phyloP scores from a whole-genome alignment of 495 filamentous ascomycete species.

The Xylaria telfairii region DNA sequence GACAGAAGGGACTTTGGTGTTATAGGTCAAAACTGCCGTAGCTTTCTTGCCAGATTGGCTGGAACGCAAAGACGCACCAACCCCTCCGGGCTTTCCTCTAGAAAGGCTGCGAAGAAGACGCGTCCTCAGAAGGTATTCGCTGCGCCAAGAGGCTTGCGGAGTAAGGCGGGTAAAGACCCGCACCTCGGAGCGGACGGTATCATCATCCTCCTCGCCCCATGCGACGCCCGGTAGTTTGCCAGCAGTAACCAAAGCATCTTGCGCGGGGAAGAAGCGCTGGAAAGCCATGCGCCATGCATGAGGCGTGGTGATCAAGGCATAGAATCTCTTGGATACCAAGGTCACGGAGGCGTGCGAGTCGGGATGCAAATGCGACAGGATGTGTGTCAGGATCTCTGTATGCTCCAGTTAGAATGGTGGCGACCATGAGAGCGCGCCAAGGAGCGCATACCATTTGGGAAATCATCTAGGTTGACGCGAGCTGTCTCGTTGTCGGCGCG shows the following conservation, averaged over 20 bases:
- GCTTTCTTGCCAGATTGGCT: conserved; percentile 63
- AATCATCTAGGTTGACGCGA: conserved; percentile 63
- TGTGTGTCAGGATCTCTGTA: conserved; percentile 87
- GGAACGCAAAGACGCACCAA: conserved; percentile 43
- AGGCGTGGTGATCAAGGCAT: conserved; percentile 80
- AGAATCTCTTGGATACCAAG: conserved; percentile 84
- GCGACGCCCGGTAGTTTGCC: conserved; percentile 45
- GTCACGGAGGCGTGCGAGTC: conserved; percentile 77
- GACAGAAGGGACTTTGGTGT: conserved; percentile 74
- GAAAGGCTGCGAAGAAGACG: conserved; percentile 78
- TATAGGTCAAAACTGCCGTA: conserved; percentile 72
- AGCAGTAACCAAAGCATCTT: conserved; percentile 52
- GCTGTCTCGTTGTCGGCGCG: conserved; percentile 47
- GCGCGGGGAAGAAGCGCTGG: conserved; percentile 83
- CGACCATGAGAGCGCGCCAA: conserved; percentile 1
- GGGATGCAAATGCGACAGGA: conserved; percentile 86
- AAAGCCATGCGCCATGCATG: conserved; percentile 93
- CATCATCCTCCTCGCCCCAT: conserved; percentile 54
- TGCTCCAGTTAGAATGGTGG: conserved; percentile 28
- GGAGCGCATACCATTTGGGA: conserved; percentile 77
- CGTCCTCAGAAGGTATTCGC: conserved; percentile 90
- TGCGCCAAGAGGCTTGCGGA: conserved; percentile 83
- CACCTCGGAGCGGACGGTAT: conserved; percentile 63
- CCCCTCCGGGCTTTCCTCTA: conserved; percentile 68
- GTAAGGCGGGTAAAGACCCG: conserved; percentile 82